phyloP scores from a whole-genome alignment of 1,284 basidiomycete species.

The Phellopilus nigrolimitatus region DNA sequence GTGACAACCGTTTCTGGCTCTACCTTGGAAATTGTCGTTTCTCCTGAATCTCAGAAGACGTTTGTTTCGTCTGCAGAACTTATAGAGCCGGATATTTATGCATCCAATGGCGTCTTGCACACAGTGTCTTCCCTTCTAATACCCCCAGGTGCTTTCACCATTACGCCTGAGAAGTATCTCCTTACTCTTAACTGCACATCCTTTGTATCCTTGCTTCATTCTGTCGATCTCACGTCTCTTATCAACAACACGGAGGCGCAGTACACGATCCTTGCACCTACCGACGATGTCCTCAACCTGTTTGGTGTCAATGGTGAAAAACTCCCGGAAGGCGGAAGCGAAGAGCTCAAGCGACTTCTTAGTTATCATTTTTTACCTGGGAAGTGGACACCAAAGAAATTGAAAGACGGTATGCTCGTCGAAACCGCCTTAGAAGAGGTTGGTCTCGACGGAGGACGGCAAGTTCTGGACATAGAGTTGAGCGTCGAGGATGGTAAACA shows the following conservation, averaged over 20 bases:
- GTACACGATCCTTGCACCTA: slow-evolving; percentile 85
- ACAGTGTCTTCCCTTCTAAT: slow-evolving; percentile 81
- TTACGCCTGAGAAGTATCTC: slow-evolving; percentile 92
- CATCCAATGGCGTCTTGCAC: slow-evolving; percentile 94
- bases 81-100: slow-evolving; percentile 76
- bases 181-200: slow-evolving; percentile 85
- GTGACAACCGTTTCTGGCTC: slow-evolving; percentile 70
- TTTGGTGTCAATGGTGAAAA: slow-evolving; percentile 37
- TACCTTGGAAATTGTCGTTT: slow-evolving; percentile 53
- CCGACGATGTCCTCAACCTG: slow-evolving; percentile 76
- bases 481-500: slow-evolving; percentile 40
- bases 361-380: slow-evolving; percentile 89
- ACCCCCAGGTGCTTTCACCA: slow-evolving; percentile 67
- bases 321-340: slow-evolving; percentile 60
- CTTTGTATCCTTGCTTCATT: slow-evolving; percentile 86
- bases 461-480: slow-evolving; percentile 74
- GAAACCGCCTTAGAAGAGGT: slow-evolving; percentile 72
- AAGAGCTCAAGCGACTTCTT: slow-evolving; percentile 61
- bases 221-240: slow-evolving; percentile 71
- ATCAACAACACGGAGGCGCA: slow-evolving; percentile 71
- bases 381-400: slow-evolving; percentile 61
- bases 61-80: slow-evolving; percentile 64
- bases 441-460: slow-evolving; percentile 61
- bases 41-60: slow-evolving; percentile 43
- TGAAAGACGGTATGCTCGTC: slow-evolving; percentile 71